Evolutionary conservation across 805 yeast species (phyloP).

Genomic region (Teunomyces lycoperdinae): DNA sequence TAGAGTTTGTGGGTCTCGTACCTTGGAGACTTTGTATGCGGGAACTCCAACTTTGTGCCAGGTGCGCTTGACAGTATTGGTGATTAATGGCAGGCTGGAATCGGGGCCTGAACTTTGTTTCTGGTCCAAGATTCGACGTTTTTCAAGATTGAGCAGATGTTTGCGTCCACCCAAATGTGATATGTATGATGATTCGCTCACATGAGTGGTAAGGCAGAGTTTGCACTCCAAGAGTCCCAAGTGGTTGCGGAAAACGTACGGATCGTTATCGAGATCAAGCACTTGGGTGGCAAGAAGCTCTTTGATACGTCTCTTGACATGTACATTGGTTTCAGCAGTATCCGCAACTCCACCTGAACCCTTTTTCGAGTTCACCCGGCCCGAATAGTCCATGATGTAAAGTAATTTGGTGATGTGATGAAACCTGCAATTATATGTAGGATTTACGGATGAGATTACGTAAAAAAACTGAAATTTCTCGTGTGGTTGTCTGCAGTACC

Average conservation of each 20-base stretch:
- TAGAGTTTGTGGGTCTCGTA: slow-evolving; percentile 58
- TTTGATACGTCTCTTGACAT: slow-evolving; percentile 64
- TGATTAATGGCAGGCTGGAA: slow-evolving; percentile 26
- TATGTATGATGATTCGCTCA: slow-evolving; percentile 74
- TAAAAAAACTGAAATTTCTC: neutral
- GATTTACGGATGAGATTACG: neutral
- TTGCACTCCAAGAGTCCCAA: slow-evolving; percentile 83
- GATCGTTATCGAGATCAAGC: slow-evolving; percentile 60
- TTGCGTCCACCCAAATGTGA: slow-evolving; percentile 83
- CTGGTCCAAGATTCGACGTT: slow-evolving; percentile 43
- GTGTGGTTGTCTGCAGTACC: neutral
- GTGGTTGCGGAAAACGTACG: slow-evolving; percentile 81
- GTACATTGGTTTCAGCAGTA: slow-evolving; percentile 62
- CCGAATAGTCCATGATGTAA: slow-evolving; percentile 75
- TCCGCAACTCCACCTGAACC: slow-evolving; percentile 92
- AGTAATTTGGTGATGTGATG: neutral
- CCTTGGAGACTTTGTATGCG: slow-evolving; percentile 60
- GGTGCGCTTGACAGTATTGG: slow-evolving; percentile 41
- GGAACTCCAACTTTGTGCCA: slow-evolving; percentile 73
- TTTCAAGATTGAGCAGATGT: slow-evolving; percentile 71
- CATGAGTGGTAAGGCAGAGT: slow-evolving; percentile 80
- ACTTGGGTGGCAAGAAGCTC: slow-evolving; percentile 54
- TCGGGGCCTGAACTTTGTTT: neutral
- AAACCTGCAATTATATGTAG: neutral
- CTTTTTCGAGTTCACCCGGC: slow-evolving; percentile 84